Evolutionary conservation across 2,329 filamentous ascomycete species (phyloP), one percentile per base, ranked within the genome.

Genomic region (Albifimbria verrucaria): DNA sequence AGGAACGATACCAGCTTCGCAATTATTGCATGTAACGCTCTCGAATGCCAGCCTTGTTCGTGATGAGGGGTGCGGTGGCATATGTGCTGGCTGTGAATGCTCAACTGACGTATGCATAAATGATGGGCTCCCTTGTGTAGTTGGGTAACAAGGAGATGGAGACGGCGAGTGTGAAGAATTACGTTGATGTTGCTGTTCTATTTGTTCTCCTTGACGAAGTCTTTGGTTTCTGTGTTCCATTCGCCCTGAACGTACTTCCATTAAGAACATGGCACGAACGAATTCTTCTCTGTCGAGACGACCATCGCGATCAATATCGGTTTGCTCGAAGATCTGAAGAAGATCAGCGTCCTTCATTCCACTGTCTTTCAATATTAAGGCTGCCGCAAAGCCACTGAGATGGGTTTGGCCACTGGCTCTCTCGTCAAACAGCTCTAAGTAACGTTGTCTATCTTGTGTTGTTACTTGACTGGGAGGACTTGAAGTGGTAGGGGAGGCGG

Each of bases 211-310:
- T 39, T 15, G 32, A 39, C 15, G 32, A 20, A 18, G 18, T 6
- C 22, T 42, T 23, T n/a, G 44, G 44, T 39, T 46, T 15, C 0
- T 43, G 52, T 3, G 25, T 22, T 18, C 23, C 32, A 23, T 26
- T 20, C 51, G 43, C n/a, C 48, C 49, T 25, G 24, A 54, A 11
- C 53, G 52, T 4, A 50, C 17, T 22, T 62, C 57, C 18, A 64
- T 58, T 7, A 57, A 25, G 55, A 59, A 61, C 55, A 64, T 60
- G 17, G 59, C 59, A 28, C 59, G 55, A 4, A 62, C 46, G 45
- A 62, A 64, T 48, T 63, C 62, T 2, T 57, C 56, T 42, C 51
- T 57, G 18, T 59, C 57, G 39, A 63, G 59, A 7, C 50, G 51
- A 2, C 61, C 61, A 48, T 64, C 55, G 2, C 53, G 55, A 36